Percentiles rank a stretch among this genome's conserved stretches.
Conservation (phyloP, 1,284 basidiomycete genomes). For the Puccinia triticina region DNA sequence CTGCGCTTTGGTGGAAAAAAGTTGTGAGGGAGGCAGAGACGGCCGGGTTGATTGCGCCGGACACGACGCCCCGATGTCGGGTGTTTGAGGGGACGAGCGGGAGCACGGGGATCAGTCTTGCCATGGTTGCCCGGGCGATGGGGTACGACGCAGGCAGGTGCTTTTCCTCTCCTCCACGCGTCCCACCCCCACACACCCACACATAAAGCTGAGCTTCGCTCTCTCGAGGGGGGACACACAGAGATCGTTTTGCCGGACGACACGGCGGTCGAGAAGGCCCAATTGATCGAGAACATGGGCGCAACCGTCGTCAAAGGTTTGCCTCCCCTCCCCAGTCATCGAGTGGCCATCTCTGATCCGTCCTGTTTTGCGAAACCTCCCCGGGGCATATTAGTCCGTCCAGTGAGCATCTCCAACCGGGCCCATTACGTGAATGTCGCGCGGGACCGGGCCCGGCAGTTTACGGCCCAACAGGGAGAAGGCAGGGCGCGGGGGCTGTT, state of each 20-base stretch:
- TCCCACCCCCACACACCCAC: too few relatives aligned
- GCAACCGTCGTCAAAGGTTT: conserved; percentile 77
- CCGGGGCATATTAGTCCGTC: too few relatives aligned
- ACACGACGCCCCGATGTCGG: conserved; percentile 74
- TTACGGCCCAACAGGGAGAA: not conserved
- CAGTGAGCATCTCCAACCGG: conserved; percentile 28
- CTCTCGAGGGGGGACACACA: conserved; percentile 73
- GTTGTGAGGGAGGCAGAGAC: conserved; percentile 92
- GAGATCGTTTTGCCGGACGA: conserved; percentile 70
- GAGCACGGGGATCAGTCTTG: conserved; percentile 94
- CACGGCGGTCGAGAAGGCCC: conserved; percentile 84
- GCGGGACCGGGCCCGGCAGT: conserved; percentile 4
- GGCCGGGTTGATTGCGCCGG: conserved; percentile 76
- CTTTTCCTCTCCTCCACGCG: too few relatives aligned
- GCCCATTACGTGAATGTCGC: conserved; percentile 44
- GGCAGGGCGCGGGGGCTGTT: conserved; percentile 61
- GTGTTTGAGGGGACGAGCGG: conserved; percentile 98
- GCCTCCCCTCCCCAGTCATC: conserved; percentile 58
- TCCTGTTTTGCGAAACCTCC: too few relatives aligned
- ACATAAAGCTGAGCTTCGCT: too few relatives aligned
- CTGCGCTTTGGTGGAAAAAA: too few relatives aligned
- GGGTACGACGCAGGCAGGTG: conserved; percentile 63
- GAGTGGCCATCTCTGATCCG: too few relatives aligned
- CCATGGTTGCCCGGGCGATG: conserved; percentile 84
- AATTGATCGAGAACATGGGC: conserved; percentile 79